Conservation (phyloP, 2,329 filamentous ascomycete species). For the Pseudogymnoascus sp. region DNA sequence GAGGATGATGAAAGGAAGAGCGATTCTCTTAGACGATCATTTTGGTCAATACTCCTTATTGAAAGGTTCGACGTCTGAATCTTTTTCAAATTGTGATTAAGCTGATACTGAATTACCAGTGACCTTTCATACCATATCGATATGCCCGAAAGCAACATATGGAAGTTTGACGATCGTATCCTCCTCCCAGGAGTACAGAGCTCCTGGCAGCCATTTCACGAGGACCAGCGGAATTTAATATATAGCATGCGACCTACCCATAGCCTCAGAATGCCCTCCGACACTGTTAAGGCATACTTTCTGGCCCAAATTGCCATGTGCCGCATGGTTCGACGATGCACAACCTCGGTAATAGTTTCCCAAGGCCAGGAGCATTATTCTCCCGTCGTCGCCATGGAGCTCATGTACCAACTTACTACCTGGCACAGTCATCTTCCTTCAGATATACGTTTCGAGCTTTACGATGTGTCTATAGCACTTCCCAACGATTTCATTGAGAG, state of each 20-base stretch:
- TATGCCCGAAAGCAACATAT: constrained; percentile 26
- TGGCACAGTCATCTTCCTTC: constrained; percentile 30
- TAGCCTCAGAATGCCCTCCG: neutral
- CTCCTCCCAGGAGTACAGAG: constrained; percentile 21
- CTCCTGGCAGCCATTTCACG: constrained; percentile 22
- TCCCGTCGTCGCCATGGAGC: constrained; percentile 27
- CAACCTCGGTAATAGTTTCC: constrained; percentile 21
- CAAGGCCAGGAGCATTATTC: constrained; percentile 22
- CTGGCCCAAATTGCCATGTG: constrained; percentile 30
- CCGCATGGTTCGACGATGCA: constrained; percentile 29
- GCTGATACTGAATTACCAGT: constrained; percentile 10
- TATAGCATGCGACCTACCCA: neutral
- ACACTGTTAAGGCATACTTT: constrained; percentile 23
- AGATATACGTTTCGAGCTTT: constrained; percentile 24
- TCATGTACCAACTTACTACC: constrained; percentile 29
- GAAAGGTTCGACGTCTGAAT: constrained; percentile 17
- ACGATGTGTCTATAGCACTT: neutral
- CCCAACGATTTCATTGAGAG: neutral
- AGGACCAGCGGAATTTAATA: constrained; percentile 10
- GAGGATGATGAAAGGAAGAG: constrained; percentile 12
- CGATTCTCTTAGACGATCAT: constrained; percentile 20
- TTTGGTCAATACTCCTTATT: constrained; percentile 24
- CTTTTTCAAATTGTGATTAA: neutral
- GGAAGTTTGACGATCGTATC: constrained; percentile 25
- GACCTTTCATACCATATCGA: constrained; percentile 26